Percentiles rank a stretch among this genome's conserved stretches.
Evolutionary conservation across 768 basidiomycete species (phyloP).

Genomic region (Leccinum obscurum): DNA sequence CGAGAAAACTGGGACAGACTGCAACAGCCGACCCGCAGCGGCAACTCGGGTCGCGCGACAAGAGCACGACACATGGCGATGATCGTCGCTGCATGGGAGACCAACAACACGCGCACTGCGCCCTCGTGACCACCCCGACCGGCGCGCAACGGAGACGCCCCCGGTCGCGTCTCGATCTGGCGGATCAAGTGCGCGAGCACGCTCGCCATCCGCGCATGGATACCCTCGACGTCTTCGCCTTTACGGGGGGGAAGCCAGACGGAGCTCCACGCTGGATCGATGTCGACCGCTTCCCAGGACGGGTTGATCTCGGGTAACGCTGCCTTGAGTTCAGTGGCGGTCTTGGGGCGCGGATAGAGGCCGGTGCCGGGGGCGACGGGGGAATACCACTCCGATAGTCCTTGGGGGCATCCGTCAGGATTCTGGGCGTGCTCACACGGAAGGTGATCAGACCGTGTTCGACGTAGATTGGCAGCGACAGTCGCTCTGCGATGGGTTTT

Average conservation of each 20-base stretch:
- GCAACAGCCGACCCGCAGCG: conserved; percentile 73
- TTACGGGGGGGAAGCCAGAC: conserved; percentile 70
- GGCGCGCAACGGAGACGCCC: conserved; percentile 2
- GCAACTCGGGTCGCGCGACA: conserved; percentile 49
- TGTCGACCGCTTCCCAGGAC: conserved; percentile 57
- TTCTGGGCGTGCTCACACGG: conserved; percentile 9
- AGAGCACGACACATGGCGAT: conserved; percentile 66
- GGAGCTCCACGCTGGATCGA: conserved; percentile 64
- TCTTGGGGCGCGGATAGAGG: conserved; percentile 71
- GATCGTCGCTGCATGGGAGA: conserved; percentile 75
- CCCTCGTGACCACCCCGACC: conserved; percentile 38
- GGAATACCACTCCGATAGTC: conserved; percentile 79
- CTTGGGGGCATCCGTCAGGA: conserved; percentile 32
- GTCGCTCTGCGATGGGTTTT: conserved; percentile 57
- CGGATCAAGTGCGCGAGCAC: conserved; percentile 54
- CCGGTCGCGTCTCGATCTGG: conserved; percentile 47
- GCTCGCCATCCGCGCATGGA: conserved; percentile 60
- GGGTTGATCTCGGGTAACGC: conserved; percentile 62
- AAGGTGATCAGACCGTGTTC: conserved; percentile 61
- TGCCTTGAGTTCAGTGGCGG: conserved; percentile 49
- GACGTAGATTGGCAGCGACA: conserved; percentile 69
- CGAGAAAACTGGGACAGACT: conserved; percentile 59
- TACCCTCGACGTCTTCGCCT: conserved; percentile 64
- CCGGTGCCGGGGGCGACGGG: conserved; percentile 66
- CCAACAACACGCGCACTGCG: conserved; percentile 46